phyloP scores from a whole-genome alignment of 208 protist genomes.

The Trypanosomatidae sp. region DNA sequence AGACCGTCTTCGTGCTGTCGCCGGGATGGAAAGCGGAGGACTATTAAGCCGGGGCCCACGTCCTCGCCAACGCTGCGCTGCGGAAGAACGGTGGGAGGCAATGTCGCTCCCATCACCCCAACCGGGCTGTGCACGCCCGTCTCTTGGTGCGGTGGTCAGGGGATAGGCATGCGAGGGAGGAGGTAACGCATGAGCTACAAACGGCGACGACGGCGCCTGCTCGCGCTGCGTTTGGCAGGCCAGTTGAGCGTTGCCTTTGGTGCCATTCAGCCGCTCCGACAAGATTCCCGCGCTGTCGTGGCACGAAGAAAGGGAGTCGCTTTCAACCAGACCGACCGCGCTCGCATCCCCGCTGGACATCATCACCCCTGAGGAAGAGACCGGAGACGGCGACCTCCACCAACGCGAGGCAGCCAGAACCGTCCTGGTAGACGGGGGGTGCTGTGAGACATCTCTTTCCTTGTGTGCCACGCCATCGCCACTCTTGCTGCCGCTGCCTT shows the following conservation, averaged over 20 bases:
- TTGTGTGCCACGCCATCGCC: not conserved
- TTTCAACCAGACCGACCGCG: not conserved
- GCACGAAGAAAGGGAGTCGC: not conserved
- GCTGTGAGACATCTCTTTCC: not conserved
- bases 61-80: not conserved
- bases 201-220: constrained; percentile 1
- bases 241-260: not conserved
- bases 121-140: not conserved
- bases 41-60: not conserved
- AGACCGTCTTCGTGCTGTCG: too few relatives aligned
- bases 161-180: not conserved
- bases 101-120: not conserved
- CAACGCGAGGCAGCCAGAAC: not conserved
- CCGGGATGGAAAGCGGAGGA: not conserved
- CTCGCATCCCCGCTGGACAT: not conserved
- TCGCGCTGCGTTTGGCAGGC: not conserved
- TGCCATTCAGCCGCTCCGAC: not conserved
- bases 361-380: not conserved
- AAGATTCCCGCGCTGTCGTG: not conserved
- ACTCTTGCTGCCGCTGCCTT: not conserved
- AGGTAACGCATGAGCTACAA: not conserved
- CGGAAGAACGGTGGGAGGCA: not conserved
- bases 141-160: not conserved
- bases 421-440: not conserved
- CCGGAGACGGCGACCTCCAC: not conserved